A percentile compares a stretch with the other conserved stretches of the same genome.
Evolutionary conservation across 768 basidiomycete genomes (phyloP).

Genomic region (Macrolepiota dolichaula): DNA sequence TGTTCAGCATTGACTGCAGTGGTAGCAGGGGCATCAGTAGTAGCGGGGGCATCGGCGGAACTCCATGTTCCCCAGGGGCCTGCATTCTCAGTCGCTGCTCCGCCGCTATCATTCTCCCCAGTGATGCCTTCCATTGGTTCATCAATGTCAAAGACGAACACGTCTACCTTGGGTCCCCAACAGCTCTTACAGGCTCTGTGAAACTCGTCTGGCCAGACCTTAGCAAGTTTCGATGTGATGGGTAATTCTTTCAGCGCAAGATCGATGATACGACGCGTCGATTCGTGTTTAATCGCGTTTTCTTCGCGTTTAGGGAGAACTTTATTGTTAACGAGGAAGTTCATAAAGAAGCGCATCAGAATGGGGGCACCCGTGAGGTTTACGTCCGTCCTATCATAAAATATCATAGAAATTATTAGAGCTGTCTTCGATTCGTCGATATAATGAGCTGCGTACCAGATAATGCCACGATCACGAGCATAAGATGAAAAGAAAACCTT

Average conservation of each 20-base stretch:
- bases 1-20: neutral
- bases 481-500: conserved; percentile 70
- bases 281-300: conserved; percentile 35
- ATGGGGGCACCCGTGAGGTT: conserved; percentile 41
- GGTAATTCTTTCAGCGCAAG: conserved; percentile 49
- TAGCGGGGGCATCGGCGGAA: neutral
- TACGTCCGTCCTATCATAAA: conserved; percentile 31
- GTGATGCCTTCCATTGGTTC: neutral
- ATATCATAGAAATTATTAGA: neutral
- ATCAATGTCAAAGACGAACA: conserved; percentile 21
- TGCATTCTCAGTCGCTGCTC: neutral
- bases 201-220: conserved; percentile 46
- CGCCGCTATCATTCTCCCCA: conserved; percentile 1
- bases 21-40: too few species aligned
- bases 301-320: conserved; percentile 26
- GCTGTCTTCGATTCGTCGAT: neutral
- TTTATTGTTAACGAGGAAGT: conserved; percentile 40
- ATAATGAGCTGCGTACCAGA: conserved; percentile 46
- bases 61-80: neutral
- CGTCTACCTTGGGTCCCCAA: conserved; percentile 46
- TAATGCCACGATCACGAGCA: conserved; percentile 63
- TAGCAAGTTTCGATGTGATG: conserved; percentile 41
- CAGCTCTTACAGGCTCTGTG: conserved; percentile 43
- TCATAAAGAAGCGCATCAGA: conserved; percentile 41
- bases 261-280: conserved; percentile 44